Conservation (phyloP, 768 basidiomycete genomes). For the Kwoniella dendrophila region DNA sequence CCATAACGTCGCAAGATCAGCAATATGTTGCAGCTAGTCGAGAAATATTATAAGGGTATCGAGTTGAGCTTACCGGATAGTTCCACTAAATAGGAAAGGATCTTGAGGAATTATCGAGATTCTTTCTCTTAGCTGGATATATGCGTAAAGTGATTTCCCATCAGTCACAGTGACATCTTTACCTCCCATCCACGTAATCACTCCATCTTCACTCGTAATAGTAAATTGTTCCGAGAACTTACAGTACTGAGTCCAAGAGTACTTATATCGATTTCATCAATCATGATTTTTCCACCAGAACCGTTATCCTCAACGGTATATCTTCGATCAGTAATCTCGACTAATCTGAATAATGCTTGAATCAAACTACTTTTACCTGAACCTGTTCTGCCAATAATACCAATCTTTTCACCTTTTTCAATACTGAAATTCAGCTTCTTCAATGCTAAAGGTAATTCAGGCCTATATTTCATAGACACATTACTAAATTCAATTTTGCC, state of each 20-base stretch:
- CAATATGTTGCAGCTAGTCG: neutral
- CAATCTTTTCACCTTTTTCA: constrained; percentile 74
- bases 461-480: constrained; percentile 66
- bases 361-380: constrained; percentile 58
- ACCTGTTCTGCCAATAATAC: constrained; percentile 74
- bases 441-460: constrained; percentile 76
- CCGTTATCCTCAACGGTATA: constrained; percentile 56
- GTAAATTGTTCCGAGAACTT: constrained; percentile 16
- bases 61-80: constrained; percentile 29
- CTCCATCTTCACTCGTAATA: neutral
- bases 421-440: constrained; percentile 72
- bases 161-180: neutral
- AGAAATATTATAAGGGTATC: neutral
- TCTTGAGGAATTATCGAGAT: constrained; percentile 74
- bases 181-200: neutral
- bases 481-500: constrained; percentile 76
- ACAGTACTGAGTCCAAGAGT: constrained; percentile 63
- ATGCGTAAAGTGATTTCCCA: too few relatives aligned
- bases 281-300: constrained; percentile 61
- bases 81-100: constrained; percentile 60
- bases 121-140: constrained; percentile 58
- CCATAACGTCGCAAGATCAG: neutral
- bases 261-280: constrained; percentile 58
- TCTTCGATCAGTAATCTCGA: constrained; percentile 65
- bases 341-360: constrained; percentile 64